Evolutionary conservation across 345 rosid species (phyloP).

Genomic region (Lepidium aucheri): DNA sequence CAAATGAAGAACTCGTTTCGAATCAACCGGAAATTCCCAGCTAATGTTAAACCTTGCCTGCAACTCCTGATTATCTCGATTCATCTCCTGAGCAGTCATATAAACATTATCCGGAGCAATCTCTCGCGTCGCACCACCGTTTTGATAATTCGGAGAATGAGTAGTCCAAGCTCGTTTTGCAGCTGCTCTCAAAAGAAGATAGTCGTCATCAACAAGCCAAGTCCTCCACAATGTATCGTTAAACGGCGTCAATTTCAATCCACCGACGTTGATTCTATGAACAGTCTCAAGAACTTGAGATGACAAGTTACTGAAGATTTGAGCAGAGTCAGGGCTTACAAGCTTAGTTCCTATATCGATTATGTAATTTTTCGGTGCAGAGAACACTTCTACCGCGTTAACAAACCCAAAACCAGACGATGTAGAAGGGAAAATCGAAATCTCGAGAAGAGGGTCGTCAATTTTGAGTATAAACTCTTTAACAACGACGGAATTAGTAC

Average conservation of each 20-base stretch:
- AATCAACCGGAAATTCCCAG: slow-evolving; percentile 63
- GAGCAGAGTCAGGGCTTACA: slow-evolving; percentile 33
- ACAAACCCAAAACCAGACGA: slow-evolving; percentile 53
- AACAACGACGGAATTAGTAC: slow-evolving; percentile 13
- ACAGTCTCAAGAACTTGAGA: slow-evolving; percentile 64
- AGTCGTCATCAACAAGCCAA: slow-evolving; percentile 83
- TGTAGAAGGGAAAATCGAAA: slow-evolving; percentile 37
- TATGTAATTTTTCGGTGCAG: slow-evolving; percentile 59
- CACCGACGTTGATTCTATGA: slow-evolving; percentile 88
- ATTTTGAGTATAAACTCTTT: slow-evolving; percentile 51
- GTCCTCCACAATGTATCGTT: slow-evolving; percentile 93
- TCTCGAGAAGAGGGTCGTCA: slow-evolving; percentile 35
- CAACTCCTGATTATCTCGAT: slow-evolving; percentile 40
- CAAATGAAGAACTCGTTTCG: slow-evolving; percentile 41
- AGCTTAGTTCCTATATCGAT: slow-evolving; percentile 58
- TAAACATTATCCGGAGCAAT: slow-evolving; percentile 78
- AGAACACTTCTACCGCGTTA: slow-evolving; percentile 71
- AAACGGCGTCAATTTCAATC: slow-evolving; percentile 67
- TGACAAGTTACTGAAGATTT: slow-evolving; percentile 46
- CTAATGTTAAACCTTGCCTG: slow-evolving; percentile 58
- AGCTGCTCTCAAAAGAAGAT: slow-evolving; percentile 50
- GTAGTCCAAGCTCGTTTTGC: slow-evolving; percentile 50
- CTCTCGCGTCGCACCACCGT: slow-evolving; percentile 61
- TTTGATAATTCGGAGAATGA: slow-evolving; percentile 57
- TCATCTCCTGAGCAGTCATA: slow-evolving; percentile 92